phyloP scores from a whole-genome alignment of 371 early-diverging fungal species.

The Mucor saturninus region DNA sequence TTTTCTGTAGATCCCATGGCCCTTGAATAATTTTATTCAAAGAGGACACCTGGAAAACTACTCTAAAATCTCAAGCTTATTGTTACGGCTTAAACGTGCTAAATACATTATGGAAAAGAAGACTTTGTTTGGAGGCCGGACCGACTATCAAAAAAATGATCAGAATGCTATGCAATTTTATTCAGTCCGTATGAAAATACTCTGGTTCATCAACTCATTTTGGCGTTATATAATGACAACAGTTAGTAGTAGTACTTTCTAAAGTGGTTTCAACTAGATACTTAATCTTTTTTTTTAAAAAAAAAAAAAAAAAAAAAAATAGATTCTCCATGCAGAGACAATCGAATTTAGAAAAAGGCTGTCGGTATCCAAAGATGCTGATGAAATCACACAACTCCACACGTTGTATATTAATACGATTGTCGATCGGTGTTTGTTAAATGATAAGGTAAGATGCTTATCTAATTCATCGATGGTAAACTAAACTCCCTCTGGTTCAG shows the following conservation, averaged over 20 bases:
- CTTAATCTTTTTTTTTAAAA: neutral
- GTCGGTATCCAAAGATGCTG: constrained; percentile 33
- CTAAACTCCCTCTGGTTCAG: constrained; percentile 1
- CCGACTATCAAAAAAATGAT: constrained; percentile 15
- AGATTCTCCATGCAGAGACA: constrained; percentile 52
- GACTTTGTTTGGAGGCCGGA: constrained; percentile 30
- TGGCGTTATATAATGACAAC: constrained; percentile 58
- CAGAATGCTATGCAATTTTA: constrained; percentile 31
- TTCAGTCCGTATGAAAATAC: constrained; percentile 45
- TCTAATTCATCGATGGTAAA: neutral
- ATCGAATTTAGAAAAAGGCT: constrained; percentile 30
- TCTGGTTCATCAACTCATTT: constrained; percentile 58
- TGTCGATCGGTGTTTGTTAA: constrained; percentile 50
- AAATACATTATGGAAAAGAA: constrained; percentile 53
- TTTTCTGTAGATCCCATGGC: constrained; percentile 48
- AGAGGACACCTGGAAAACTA: constrained; percentile 32
- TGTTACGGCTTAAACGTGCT: constrained; percentile 51
- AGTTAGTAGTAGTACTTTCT: constrained; percentile 22
- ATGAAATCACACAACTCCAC: constrained; percentile 47
- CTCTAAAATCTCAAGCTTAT: constrained; percentile 35
- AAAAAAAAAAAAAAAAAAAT: neutral
- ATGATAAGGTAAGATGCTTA: constrained; percentile 37
- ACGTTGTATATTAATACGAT: constrained; percentile 38
- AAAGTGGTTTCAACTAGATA: neutral
- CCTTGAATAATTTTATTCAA: constrained; percentile 51